Evolutionary conservation across 139 green algal species (phyloP), one percentile per base, ranked within the genome.

Genomic region (Desmodesmus armatus): DNA sequence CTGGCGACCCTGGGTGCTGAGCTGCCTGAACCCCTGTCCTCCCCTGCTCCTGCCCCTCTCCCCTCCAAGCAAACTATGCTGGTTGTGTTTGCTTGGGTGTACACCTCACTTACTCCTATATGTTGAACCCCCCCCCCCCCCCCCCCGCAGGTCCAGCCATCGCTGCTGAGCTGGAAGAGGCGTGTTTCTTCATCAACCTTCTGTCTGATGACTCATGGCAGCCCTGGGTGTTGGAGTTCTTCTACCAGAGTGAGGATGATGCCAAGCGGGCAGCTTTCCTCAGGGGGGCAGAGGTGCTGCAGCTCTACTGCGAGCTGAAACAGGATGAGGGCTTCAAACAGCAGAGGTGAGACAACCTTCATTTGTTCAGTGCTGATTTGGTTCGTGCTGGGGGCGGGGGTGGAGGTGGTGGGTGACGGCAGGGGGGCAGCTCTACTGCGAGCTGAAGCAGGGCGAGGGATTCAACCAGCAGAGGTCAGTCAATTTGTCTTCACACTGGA

Each of bases 21-120:
- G 92, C 79, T 94, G 92, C 60, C 92, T 89, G 80, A 85, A 84
- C 66, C 84, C n/a, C n/a, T n/a, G n/a, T n/a, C n/a, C n/a, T n/a
- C n/a, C n/a, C n/a, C n/a, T n/a, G n/a, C n/a, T n/a, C n/a, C n/a
- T n/a, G n/a, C n/a, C n/a, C n/a, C n/a, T n/a, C n/a, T n/a, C n/a
- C n/a, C n/a, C n/a, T n/a, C n/a, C n/a, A n/a, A n/a, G n/a, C n/a
- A n/a, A n/a, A n/a, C n/a, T n/a, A n/a, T n/a, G n/a, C n/a, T n/a
- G n/a, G n/a, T n/a, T n/a, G n/a, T n/a, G n/a, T n/a, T n/a, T n/a
- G n/a, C n/a, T n/a, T n/a, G n/a, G n/a, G n/a, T n/a, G n/a, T n/a
- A n/a, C n/a, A n/a, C n/a, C n/a, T n/a, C n/a, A n/a, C n/a, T n/a
- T n/a, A n/a, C n/a, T n/a, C n/a, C n/a, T n/a, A n/a, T n/a, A n/a